A percentile compares a stretch with the other conserved stretches of the same genome.
These are phyloP conservation scores for Phialemoniopsis sp. DNA, from an alignment of 2,329 filamentous ascomycete genomes.

Conservation along the genomic window DNA sequence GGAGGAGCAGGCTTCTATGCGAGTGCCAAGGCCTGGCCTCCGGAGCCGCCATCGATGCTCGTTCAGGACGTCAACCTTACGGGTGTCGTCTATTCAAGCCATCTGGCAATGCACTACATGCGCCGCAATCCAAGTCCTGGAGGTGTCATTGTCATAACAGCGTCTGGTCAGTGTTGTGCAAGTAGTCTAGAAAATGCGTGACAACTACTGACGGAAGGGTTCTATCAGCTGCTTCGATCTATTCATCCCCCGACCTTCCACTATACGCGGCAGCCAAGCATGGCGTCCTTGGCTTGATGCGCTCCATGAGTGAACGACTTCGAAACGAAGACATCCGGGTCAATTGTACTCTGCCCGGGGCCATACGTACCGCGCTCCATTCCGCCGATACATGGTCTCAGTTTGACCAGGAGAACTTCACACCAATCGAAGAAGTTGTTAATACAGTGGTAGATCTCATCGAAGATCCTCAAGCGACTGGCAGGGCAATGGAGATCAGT, in stretches of 20 bases:
- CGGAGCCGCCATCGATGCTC: too few relatives aligned
- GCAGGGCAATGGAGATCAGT: too few relatives aligned
- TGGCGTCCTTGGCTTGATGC: conserved; percentile 6
- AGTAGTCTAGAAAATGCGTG: too few relatives aligned
- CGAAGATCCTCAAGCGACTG: too few relatives aligned
- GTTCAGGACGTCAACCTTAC: conserved; percentile 17
- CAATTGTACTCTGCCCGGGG: conserved; percentile 6
- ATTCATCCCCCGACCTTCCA: conserved; percentile 3
- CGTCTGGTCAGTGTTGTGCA: conserved; percentile 1
- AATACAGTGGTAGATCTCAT: too few relatives aligned
- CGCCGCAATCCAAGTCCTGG: conserved; percentile 4
- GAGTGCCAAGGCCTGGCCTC: conserved; percentile 4
- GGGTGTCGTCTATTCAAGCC: conserved; percentile 4
- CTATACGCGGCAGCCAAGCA: conserved; percentile 5
- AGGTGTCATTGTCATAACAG: conserved; percentile 5
- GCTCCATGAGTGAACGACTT: conserved; percentile 1
- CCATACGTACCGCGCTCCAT: neutral
- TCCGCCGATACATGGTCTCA: too few relatives aligned
- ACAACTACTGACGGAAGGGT: too few relatives aligned
- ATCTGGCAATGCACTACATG: conserved; percentile 10
- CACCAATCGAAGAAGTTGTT: too few relatives aligned
- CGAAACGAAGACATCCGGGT: conserved; percentile 4
- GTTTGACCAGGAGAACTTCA: too few relatives aligned
- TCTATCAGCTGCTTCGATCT: conserved; percentile 5
- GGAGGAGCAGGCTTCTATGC: too few relatives aligned